phyloP scores from a whole-genome alignment of 345 rosid genomes.

The Dipteronia dyeriana region DNA sequence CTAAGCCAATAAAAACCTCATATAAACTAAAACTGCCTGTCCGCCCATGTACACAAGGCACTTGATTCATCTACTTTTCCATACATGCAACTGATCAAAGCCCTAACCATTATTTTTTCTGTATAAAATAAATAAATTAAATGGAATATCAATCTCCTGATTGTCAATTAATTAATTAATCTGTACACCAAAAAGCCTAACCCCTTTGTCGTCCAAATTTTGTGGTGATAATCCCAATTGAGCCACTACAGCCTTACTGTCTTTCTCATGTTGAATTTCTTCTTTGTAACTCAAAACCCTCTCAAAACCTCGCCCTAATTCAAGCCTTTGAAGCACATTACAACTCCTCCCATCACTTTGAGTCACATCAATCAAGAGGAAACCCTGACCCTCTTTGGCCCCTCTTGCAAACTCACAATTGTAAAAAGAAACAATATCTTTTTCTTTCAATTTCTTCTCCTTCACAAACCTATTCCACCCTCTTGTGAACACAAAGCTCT shows the following conservation, averaged over 20 bases:
- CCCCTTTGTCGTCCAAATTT: conserved; percentile 24
- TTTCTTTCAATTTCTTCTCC: conserved; percentile 37
- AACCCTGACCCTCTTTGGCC: conserved; percentile 22
- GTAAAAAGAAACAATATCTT: conserved; percentile 33
- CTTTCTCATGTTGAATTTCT: conserved; percentile 6
- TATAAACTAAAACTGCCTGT: too few species aligned
- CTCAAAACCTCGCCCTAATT: conserved; percentile 35
- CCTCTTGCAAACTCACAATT: conserved; percentile 20
- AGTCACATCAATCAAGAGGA: conserved; percentile 48
- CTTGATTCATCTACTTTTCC: too few species aligned
- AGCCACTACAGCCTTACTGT: background rate
- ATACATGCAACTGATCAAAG: too few species aligned
- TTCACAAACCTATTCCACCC: conserved; percentile 57
- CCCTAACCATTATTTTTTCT: too few species aligned
- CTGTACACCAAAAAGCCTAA: conserved; percentile 56
- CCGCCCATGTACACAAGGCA: too few species aligned
- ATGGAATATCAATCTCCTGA: background rate
- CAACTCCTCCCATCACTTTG: conserved; percentile 17
- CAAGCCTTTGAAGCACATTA: conserved; percentile 12
- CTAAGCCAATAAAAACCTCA: too few species aligned
- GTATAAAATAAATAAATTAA: background rate
- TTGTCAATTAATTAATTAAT: conserved; percentile 28
- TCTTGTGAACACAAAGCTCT: conserved; percentile 53
- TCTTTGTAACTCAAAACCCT: conserved; percentile 17
- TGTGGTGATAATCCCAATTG: too few species aligned